A percentile compares a stretch with the other conserved stretches of the same genome.
These are phyloP conservation scores for Pichia cactophila DNA, from an alignment of 1,139 yeast genomes.

Conservation along the genomic window DNA sequence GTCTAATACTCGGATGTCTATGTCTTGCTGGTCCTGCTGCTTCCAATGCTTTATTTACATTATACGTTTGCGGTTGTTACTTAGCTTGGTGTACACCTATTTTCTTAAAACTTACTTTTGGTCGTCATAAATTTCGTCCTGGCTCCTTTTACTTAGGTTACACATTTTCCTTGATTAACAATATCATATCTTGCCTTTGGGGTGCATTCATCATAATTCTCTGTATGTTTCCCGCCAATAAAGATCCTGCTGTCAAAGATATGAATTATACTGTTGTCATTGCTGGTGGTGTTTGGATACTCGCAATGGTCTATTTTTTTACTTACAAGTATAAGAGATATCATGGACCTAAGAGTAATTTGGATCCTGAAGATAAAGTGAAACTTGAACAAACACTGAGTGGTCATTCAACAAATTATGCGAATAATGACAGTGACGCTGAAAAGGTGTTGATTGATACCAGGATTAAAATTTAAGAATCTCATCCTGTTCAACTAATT, in stretches of 20 bases:
- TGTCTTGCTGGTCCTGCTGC: constrained; percentile 56
- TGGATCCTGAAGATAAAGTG: constrained; percentile 16
- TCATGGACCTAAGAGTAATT: constrained; percentile 43
- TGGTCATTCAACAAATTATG: constrained; percentile 1
- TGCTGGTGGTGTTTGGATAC: constrained; percentile 41
- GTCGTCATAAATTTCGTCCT: constrained; percentile 45
- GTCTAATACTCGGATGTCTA: constrained; percentile 47
- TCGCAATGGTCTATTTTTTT: constrained; percentile 39
- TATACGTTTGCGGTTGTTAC: constrained; percentile 54
- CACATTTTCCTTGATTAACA: constrained; percentile 35
- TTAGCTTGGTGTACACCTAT: constrained; percentile 56
- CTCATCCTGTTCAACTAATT: background rate
- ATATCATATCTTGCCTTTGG: constrained; percentile 31
- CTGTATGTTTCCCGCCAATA: constrained; percentile 39
- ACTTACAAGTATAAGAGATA: constrained; percentile 40
- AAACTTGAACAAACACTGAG: constrained; percentile 11
- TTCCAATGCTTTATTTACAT: constrained; percentile 50
- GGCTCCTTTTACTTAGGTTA: constrained; percentile 60
- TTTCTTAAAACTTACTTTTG: constrained; percentile 39
- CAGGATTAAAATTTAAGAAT: background rate
- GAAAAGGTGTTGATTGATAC: constrained; percentile 12
- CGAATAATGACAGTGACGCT: constrained; percentile 9
- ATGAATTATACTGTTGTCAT: constrained; percentile 43
- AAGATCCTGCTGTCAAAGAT: constrained; percentile 23
- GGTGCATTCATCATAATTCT: constrained; percentile 37